These are phyloP conservation scores for Citrus medica DNA, from an alignment of 345 rosid genomes.

Conservation along the genomic window DNA sequence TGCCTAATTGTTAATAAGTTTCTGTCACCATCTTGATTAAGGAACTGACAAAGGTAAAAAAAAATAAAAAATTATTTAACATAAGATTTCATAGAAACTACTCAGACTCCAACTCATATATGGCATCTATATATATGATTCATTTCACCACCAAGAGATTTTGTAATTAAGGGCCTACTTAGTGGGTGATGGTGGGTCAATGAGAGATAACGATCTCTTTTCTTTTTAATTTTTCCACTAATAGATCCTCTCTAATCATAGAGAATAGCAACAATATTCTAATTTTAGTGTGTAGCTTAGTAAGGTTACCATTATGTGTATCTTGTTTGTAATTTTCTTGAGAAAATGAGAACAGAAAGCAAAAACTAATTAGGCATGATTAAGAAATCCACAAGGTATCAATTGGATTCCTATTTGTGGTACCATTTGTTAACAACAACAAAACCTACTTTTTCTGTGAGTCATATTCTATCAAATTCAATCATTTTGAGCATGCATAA, in stretches of 20 bases:
- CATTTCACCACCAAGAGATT: constrained; percentile 3
- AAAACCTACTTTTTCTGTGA: background rate
- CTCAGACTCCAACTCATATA: constrained; percentile 23
- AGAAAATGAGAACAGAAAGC: constrained; percentile 5
- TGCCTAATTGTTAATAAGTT: constrained; percentile 23
- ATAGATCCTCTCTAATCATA: constrained; percentile 20
- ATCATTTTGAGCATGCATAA: background rate
- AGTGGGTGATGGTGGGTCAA: constrained; percentile 33
- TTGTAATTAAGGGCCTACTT: background rate
- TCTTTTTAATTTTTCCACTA: constrained; percentile 1
- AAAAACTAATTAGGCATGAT: background rate
- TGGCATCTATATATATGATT: background rate
- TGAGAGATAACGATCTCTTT: background rate
- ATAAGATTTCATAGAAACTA: constrained; percentile 7
- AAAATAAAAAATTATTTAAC: background rate
- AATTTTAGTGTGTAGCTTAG: constrained; percentile 17
- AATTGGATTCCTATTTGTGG: constrained; percentile 5
- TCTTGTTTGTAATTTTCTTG: constrained; percentile 14
- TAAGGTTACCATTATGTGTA: background rate
- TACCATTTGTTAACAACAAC: background rate
- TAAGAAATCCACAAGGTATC: constrained; percentile 5
- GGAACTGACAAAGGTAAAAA: constrained; percentile 7
- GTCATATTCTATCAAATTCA: background rate
- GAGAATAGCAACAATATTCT: background rate
- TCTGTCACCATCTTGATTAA: constrained; percentile 22